Evolutionary conservation across 2,329 filamentous ascomycete genomes (phyloP).

Genomic region (Cladosporium velox): DNA sequence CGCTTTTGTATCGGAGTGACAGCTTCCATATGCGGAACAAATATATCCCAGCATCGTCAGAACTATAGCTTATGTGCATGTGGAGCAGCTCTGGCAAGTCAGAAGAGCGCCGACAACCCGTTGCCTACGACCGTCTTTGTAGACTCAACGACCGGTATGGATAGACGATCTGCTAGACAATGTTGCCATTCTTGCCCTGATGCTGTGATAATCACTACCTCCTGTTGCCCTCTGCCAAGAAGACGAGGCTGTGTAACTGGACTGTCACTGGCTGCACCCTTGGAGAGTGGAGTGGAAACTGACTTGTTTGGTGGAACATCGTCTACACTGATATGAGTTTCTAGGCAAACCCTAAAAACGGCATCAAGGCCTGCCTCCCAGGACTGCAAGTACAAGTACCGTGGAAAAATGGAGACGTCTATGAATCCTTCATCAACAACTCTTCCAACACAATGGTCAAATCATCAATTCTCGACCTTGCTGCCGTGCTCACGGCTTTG

Average conservation of each 20-base stretch:
- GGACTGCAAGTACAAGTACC: not conserved
- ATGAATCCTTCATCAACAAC: not conserved
- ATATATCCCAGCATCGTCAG: not conserved
- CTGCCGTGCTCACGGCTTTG: not conserved
- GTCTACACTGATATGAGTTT: not conserved
- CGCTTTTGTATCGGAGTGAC: constrained; percentile 6
- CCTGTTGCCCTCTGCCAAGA: not conserved
- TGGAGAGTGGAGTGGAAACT: not conserved
- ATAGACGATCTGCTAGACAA: not conserved
- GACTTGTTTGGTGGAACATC: not conserved
- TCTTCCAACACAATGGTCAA: constrained; percentile 1
- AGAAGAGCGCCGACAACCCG: not conserved
- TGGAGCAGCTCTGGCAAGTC: not conserved
- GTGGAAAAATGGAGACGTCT: not conserved
- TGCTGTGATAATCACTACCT: not conserved
- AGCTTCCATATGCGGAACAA: not conserved
- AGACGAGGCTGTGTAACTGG: not conserved
- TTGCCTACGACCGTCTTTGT: not conserved
- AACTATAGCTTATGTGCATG: not conserved
- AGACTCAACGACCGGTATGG: not conserved
- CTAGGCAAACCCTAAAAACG: not conserved
- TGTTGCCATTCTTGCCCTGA: not conserved
- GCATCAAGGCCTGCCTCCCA: not conserved
- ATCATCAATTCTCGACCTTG: not conserved
- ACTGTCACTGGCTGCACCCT: not conserved